Base-by-base conservation (phyloP, 345 rosid species). In the Lepidium sativum region DNA sequence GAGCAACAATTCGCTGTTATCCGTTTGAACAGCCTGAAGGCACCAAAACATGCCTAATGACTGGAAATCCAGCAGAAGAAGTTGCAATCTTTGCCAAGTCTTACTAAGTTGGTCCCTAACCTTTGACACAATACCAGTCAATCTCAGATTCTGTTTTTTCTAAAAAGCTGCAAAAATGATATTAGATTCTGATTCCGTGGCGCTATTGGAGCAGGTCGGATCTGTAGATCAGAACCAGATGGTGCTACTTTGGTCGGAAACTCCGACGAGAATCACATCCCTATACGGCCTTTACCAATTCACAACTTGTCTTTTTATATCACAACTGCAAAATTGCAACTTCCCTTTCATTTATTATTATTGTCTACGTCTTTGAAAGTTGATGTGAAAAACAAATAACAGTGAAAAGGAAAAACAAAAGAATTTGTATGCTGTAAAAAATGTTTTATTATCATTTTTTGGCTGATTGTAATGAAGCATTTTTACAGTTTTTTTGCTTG, bases 21-120 rank as follows among this genome's bases (percentile, higher is more conserved):
- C 97, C 99, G 12, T 94, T 94, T 20, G 80, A 88, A 47, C 99
- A 94, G 79, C 79, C 85, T 4, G 65, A 43, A 47, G 92, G 81
- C 50, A 70, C 52, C 41, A 90, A 86, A 75, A 75, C 79, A 48
- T 94, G 97, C 77, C 73, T 94, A 71, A 86, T 90, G 97, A 89
- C 96, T 0, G 89, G 97, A 63, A 81, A 80, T 38, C 76, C 86
- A 35, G 94, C 94, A 1, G 78, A 82, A 15, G 94, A 89, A 83
- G 94, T 89, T 64, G 90, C 92, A 35, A 81, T 92, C 73, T 92
- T 92, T 60, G 92, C 96, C 38, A 91, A 86, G 77, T 92, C 96
- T 61, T 92, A 92, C 70, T 87, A 60, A 37, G 14, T 23, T 29
- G 32, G 32, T 35, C 48, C 6, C 13, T 39, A 23, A 18, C 43